phyloP scores from a whole-genome alignment of 2,329 filamentous ascomycete species.

The Aspergillus floridensis region DNA sequence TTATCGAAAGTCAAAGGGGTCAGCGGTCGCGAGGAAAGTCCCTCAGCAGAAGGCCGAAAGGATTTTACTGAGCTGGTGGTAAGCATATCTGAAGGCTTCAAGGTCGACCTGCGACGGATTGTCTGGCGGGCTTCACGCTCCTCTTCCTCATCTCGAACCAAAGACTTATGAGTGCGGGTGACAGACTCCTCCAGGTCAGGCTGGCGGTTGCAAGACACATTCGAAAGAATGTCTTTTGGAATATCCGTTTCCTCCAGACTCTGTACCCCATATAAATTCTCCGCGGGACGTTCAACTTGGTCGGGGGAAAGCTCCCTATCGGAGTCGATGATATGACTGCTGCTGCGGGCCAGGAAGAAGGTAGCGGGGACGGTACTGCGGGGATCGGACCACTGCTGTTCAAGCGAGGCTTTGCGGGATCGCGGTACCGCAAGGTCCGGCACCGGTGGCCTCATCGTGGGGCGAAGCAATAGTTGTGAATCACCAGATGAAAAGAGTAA shows the following conservation, averaged over 20 bases:
- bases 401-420: conserved; percentile 37
- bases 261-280: conserved; percentile 57
- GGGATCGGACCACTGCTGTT: conserved; percentile 37
- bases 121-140: conserved; percentile 11
- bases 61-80: conserved; percentile 15
- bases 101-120: conserved; percentile 32
- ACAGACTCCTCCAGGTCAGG: too few relatives aligned
- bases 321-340: conserved; percentile 45
- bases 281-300: conserved; percentile 31
- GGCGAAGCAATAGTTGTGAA: conserved; percentile 9
- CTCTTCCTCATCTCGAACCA: conserved; percentile 18
- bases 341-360: conserved; percentile 58
- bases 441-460: conserved; percentile 39
- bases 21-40: conserved; percentile 41
- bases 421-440: conserved; percentile 32
- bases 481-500: not conserved
- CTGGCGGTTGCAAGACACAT: not conserved
- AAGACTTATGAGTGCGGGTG: conserved; percentile 12
- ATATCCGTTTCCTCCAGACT: conserved; percentile 55
- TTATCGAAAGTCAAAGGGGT: conserved; percentile 48
- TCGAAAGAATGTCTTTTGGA: conserved; percentile 27
- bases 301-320: conserved; percentile 25
- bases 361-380: conserved; percentile 50
- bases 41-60: conserved; percentile 22
- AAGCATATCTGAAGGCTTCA: conserved; percentile 26